Conservation (phyloP, 108 stramenopile genomes). For the Aurantiochytrium sp. region DNA sequence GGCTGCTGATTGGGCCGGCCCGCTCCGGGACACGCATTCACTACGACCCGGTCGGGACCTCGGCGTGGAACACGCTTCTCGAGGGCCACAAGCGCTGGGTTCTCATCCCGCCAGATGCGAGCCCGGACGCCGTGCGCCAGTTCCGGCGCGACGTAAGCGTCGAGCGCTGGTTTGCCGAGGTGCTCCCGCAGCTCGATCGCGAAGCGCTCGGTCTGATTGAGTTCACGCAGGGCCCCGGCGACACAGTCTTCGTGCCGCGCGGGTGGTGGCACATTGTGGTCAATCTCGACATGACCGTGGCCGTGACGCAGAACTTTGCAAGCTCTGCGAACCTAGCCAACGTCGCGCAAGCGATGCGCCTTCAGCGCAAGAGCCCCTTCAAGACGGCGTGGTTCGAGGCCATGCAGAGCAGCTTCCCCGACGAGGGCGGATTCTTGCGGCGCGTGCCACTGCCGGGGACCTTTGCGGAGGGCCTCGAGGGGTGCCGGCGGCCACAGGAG, state of each 20-base stretch:
- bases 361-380: background rate
- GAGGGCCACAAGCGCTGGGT: slow-evolving; percentile 92
- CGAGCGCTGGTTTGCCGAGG: slow-evolving; percentile 72
- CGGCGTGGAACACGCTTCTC: slow-evolving; percentile 95
- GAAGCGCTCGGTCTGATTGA: slow-evolving; percentile 61
- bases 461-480: background rate
- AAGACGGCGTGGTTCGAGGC: slow-evolving; percentile 3
- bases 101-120: slow-evolving; percentile 84
- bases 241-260: slow-evolving; percentile 87
- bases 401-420: background rate
- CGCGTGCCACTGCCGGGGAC: background rate
- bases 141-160: slow-evolving; percentile 57
- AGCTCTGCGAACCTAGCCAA: slow-evolving; percentile 77
- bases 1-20: slow-evolving; percentile 86
- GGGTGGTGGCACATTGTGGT: slow-evolving; percentile 99
- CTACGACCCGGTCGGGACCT: slow-evolving; percentile 90
- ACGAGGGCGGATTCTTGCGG: background rate
- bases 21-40: slow-evolving; percentile 88
- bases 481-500: background rate
- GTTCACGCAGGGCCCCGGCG: slow-evolving; percentile 91
- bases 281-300: slow-evolving; percentile 89
- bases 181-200: slow-evolving; percentile 5
- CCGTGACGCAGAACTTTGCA: slow-evolving; percentile 94
- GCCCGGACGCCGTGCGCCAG: slow-evolving; percentile 77
- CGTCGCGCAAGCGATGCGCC: slow-evolving; percentile 78